A percentile compares a stretch with the other conserved stretches of the same genome.
Conservation (phyloP, 805 yeast species). For the Diddensiella caesifluorescens region DNA sequence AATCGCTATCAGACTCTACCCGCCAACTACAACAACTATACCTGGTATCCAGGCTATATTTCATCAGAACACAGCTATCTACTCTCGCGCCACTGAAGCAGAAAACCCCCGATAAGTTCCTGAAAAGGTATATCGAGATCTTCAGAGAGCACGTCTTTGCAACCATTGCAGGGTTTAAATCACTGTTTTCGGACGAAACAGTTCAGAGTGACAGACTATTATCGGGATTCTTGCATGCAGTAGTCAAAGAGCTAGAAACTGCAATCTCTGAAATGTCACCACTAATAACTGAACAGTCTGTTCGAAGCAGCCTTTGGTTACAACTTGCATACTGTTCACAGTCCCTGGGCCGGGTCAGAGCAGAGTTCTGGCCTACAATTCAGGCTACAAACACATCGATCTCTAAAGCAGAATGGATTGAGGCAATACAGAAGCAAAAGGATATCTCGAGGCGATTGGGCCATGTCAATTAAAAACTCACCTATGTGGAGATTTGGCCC, state of each 20-base stretch:
- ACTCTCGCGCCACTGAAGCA: slow-evolving; percentile 52
- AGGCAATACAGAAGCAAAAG: slow-evolving; percentile 42
- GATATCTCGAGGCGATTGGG: slow-evolving; percentile 23
- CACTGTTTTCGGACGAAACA: slow-evolving; percentile 49
- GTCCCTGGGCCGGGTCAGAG: slow-evolving; percentile 65
- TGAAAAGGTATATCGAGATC: slow-evolving; percentile 77
- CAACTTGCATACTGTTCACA: slow-evolving; percentile 89
- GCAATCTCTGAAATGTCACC: slow-evolving; percentile 26
- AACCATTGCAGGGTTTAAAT: slow-evolving; percentile 59
- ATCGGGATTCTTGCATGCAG: slow-evolving; percentile 27
- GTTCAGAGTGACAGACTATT: slow-evolving; percentile 23
- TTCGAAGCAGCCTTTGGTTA: slow-evolving; percentile 58
- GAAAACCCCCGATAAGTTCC: slow-evolving; percentile 51
- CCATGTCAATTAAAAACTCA: neutral
- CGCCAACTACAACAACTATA: slow-evolving; percentile 49
- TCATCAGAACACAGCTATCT: slow-evolving; percentile 56
- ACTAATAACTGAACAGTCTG: slow-evolving; percentile 27
- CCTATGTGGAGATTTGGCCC: slow-evolving; percentile 26
- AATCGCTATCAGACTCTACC: slow-evolving; percentile 25
- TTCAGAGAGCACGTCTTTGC: slow-evolving; percentile 79
- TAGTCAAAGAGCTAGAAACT: slow-evolving; percentile 23
- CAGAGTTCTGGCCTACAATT: slow-evolving; percentile 52
- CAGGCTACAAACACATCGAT: slow-evolving; percentile 23
- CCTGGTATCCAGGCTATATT: slow-evolving; percentile 62
- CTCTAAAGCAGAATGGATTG: slow-evolving; percentile 40